Conservation (phyloP, 225 moss, liverwort and hornwort genomes). For the Marchantia paleacea region DNA sequence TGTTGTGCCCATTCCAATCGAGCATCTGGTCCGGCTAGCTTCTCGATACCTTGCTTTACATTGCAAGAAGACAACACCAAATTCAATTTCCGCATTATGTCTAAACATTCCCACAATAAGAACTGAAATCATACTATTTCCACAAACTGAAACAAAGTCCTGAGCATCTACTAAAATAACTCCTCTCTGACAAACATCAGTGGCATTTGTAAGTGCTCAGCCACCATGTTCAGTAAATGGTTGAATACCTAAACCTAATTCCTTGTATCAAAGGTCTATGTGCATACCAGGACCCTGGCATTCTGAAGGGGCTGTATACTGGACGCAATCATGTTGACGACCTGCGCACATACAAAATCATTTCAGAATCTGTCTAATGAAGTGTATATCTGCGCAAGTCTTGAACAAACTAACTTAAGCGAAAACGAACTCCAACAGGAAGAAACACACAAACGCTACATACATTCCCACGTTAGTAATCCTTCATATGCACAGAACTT, state of each 20-base stretch:
- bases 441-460: neutral
- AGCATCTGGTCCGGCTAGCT: slow-evolving; percentile 24
- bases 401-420: neutral
- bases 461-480: neutral
- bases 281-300: slow-evolving; percentile 47
- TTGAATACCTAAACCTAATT: neutral
- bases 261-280: neutral
- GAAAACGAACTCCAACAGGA: no score
- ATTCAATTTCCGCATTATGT: slow-evolving; percentile 2
- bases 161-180: neutral
- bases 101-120: neutral
- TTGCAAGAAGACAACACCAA: neutral
- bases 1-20: slow-evolving; percentile 56
- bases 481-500: neutral
- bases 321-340: slow-evolving; percentile 35
- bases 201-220: neutral
- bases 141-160: neutral
- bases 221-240: neutral
- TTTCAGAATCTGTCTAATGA: neutral
- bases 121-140: neutral
- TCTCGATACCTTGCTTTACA: slow-evolving; percentile 21
- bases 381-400: neutral
- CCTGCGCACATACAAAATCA: slow-evolving; percentile 17
- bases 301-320: slow-evolving; percentile 85
- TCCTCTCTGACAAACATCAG: neutral